Percentiles rank a stretch among this genome's conserved stretches.
Evolutionary conservation across 1,284 basidiomycete species (phyloP).

Genomic region (Boletus semigastroideus): DNA sequence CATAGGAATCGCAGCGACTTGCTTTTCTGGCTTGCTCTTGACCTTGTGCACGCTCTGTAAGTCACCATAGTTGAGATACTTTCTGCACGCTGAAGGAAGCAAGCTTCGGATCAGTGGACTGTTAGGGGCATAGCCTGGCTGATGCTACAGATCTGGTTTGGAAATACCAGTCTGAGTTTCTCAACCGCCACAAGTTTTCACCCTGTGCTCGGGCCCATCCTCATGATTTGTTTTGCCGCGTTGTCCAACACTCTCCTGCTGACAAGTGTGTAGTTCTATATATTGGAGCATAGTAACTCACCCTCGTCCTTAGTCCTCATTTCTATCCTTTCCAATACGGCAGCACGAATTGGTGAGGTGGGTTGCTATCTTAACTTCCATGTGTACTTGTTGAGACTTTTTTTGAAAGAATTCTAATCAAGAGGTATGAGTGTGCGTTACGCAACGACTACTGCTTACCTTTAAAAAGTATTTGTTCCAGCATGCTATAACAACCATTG

Average conservation of each 20-base stretch:
- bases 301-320: slow-evolving; percentile 59
- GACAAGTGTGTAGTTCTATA: slow-evolving; percentile 57
- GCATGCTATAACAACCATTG: slow-evolving; percentile 82
- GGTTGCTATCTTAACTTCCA: slow-evolving; percentile 29
- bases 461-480: slow-evolving; percentile 77
- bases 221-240: slow-evolving; percentile 85
- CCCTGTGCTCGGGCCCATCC: slow-evolving; percentile 78
- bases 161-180: slow-evolving; percentile 74
- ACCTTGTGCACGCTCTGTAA: slow-evolving; percentile 77
- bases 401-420: slow-evolving; percentile 69
- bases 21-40: slow-evolving; percentile 85
- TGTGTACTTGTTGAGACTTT: slow-evolving; percentile 4
- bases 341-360: slow-evolving; percentile 76
- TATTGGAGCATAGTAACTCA: background rate
- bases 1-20: slow-evolving; percentile 77
- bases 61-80: background rate
- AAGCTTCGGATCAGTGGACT: slow-evolving; percentile 59
- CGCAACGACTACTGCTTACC: slow-evolving; percentile 9
- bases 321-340: slow-evolving; percentile 84
- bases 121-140: slow-evolving; percentile 75
- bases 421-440: slow-evolving; percentile 51
- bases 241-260: slow-evolving; percentile 77
- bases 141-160: slow-evolving; percentile 84
- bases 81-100: slow-evolving; percentile 15
- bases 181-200: slow-evolving; percentile 74